Conservation (phyloP, 1,284 basidiomycete species). For the Microbotryum violaceum region DNA sequence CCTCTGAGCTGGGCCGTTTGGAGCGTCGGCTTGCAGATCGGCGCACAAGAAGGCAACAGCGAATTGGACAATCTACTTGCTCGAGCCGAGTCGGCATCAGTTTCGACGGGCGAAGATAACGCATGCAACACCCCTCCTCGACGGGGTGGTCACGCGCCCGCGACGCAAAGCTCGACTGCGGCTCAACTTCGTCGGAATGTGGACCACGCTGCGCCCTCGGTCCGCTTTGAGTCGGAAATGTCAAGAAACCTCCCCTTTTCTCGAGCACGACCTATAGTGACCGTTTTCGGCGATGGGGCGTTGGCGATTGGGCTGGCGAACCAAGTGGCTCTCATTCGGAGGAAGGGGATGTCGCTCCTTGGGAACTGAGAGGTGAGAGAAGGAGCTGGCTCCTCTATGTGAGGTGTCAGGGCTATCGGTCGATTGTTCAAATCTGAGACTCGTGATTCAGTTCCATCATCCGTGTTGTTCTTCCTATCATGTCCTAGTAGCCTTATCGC, state of each 20-base stretch:
- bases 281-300: not conserved
- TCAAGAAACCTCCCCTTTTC: slow-evolving; percentile 20
- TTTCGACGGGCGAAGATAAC: not conserved
- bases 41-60: slow-evolving; percentile 8
- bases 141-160: not conserved
- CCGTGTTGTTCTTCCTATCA: too few relatives aligned
- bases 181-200: not conserved
- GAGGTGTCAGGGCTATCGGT: too few relatives aligned
- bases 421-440: too few relatives aligned
- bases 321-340: not conserved
- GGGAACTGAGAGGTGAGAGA: too few relatives aligned
- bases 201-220: not conserved
- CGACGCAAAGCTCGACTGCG: not conserved
- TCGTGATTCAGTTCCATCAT: too few relatives aligned
- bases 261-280: slow-evolving; percentile 12
- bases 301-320: slow-evolving; percentile 19
- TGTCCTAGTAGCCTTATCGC: too few relatives aligned
- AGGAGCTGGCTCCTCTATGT: too few relatives aligned
- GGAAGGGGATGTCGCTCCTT: too few relatives aligned
- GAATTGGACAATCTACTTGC: slow-evolving; percentile 4
- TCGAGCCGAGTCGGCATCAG: not conserved
- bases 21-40: slow-evolving; percentile 1
- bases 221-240: not conserved
- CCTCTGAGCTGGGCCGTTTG: slow-evolving; percentile 17
- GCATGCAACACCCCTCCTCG: not conserved